Evolutionary conservation across 2,329 filamentous ascomycete genomes (phyloP), one percentile per base, ranked within the genome.

Genomic region (Endoconidiophora laricicola): DNA sequence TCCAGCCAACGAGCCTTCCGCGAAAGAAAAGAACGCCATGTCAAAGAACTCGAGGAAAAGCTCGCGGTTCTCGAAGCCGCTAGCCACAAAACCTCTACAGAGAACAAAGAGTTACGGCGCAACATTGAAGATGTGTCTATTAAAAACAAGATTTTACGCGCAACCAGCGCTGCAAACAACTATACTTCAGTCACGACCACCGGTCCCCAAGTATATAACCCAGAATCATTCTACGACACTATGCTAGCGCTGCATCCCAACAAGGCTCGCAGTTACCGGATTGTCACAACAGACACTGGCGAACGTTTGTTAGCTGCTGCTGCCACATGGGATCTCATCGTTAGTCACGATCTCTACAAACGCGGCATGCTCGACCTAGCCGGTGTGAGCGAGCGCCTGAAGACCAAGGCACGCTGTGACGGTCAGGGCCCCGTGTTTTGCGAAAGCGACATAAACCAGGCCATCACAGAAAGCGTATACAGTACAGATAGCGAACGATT

Each of bases 1-100:
- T 36, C 24, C 55, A 95, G 90, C 44, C 91, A 96, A 72, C 82
- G 90, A 58, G 90, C 91, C 29, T 96, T 96, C 64, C 86, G 90
- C 54, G 90, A 96, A 65, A 82, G 90, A 57, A 96, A 96, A 65
- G 90, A 96, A 63, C 82, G 81, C 52, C 88, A 94, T 60, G 87
- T 96, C 55, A 88, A 88, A 63, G 87, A 96, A 54, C 79, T 96
- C 22, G 88, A 72, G 65, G 76, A 79, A 52, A 91, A 94, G 62
- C 78, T 96, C 24, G 81, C 77, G 46, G 73, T 70, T 45, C 77
- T 95, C 29, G 83, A 94, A 61, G 78, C 79, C 53, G 78, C 80
- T 46, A 83, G 85, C 47, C 75, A 79, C 50, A 73, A 76, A 33
- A 74, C 91, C 0, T 75, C 80, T 39, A 77, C 80, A 42, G 88